Evolutionary conservation across 371 early-diverging fungal species (phyloP).

Genomic region (Enteropsectra breve): DNA sequence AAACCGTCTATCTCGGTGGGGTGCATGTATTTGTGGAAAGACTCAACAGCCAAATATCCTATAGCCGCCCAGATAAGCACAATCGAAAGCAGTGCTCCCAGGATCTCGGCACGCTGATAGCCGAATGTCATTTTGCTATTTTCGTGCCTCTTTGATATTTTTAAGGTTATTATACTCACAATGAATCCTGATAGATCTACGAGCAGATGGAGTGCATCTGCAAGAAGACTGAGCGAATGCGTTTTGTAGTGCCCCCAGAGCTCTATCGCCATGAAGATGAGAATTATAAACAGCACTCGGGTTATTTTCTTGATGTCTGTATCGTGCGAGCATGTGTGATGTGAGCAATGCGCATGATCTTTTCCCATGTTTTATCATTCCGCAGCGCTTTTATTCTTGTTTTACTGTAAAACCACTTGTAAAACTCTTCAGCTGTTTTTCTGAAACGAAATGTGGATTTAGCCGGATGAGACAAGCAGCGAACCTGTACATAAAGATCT

Average conservation of each 20-base stretch:
- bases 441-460: too few species aligned
- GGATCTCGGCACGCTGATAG: conserved; percentile 71
- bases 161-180: conserved; percentile 45
- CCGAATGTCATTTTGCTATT: conserved; percentile 63
- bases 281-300: conserved; percentile 33
- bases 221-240: conserved; percentile 47
- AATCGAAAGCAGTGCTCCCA: conserved; percentile 70
- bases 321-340: conserved; percentile 36
- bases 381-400: too few species aligned
- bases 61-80: conserved; percentile 72
- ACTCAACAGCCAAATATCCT: conserved; percentile 66
- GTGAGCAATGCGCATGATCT: conserved; percentile 12
- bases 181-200: conserved; percentile 53
- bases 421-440: too few species aligned
- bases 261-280: conserved; percentile 51
- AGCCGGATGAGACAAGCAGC: too few species aligned
- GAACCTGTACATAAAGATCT: too few species aligned
- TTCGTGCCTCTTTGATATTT: conserved; percentile 36
- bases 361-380: too few species aligned
- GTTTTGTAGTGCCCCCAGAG: conserved; percentile 53
- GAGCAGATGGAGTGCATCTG: conserved; percentile 51
- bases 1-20: conserved; percentile 67
- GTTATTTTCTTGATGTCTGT: conserved; percentile 42
- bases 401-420: too few species aligned
- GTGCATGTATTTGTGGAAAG: conserved; percentile 65